Base-by-base conservation (phyloP, 495 filamentous ascomycete genomes). In the Trichoderma reesei region DNA sequence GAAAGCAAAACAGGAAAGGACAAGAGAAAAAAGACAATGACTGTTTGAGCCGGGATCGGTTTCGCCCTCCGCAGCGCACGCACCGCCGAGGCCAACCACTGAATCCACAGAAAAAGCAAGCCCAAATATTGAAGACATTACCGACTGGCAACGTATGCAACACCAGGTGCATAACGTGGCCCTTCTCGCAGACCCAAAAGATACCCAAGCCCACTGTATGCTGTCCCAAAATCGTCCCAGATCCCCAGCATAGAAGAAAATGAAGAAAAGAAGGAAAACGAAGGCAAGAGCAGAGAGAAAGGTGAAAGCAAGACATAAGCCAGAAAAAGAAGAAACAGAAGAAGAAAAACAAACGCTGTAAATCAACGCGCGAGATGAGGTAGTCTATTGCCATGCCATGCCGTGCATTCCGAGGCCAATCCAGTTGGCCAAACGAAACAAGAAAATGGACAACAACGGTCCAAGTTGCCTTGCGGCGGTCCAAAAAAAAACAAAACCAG, bases 311-410 rank as follows among this genome's bases (percentile, higher is more conserved):
- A 26, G 26, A 26, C n/a, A n/a, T n/a, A n/a, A n/a, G n/a, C n/a
- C n/a, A n/a, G n/a, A n/a, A n/a, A n/a, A n/a, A n/a, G n/a, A n/a
- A n/a, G n/a, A n/a, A n/a, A n/a, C n/a, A n/a, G n/a, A n/a, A n/a
- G n/a, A 18, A 18, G 14, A 36, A 56, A 33, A 11, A 34, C 33
- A 10, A 56, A 33, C 33, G 20, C 5, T 48, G n/a, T 18, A 48
- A 48, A 48, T 34, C 51, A 56, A 26, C 34, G 51, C 11, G 26
- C 3, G 51, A 56, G 51, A 56, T 34, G 31, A 56, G 26, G 51
- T 56, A 34, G 51, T 56, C 51, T 56, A 56, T 39, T 56, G 51
- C 51, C 51, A 34, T 56, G 51, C 51, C 51, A 56, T 56, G 51
- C 51, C 51, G 31, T 56, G 51, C 34, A 34, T 56, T 31, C 51